Evolutionary conservation across 768 basidiomycete genomes (phyloP).

Genomic region (Kwoniella heveanensis): DNA sequence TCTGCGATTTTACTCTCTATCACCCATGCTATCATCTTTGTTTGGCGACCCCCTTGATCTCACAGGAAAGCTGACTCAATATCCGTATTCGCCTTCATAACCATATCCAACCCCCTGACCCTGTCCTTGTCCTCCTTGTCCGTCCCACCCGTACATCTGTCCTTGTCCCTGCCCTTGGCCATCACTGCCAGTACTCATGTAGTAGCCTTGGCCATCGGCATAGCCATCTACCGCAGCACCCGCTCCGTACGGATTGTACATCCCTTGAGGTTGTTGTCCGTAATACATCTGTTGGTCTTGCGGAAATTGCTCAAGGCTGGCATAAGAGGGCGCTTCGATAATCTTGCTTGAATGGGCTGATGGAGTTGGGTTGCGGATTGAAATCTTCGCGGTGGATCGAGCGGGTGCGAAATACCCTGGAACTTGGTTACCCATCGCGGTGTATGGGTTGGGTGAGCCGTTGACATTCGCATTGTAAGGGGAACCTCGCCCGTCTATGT

Average conservation of each 20-base stretch:
- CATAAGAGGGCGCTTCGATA: constrained; percentile 9
- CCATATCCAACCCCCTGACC: constrained; percentile 16
- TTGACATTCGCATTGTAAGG: constrained; percentile 1
- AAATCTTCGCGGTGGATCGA: constrained; percentile 24
- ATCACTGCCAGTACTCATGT: background rate
- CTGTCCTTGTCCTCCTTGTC: background rate
- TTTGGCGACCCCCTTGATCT: no score
- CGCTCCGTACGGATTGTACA: constrained; percentile 34
- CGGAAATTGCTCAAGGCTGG: constrained; percentile 5
- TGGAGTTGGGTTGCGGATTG: constrained; percentile 29
- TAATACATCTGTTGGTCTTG: constrained; percentile 9
- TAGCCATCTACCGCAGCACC: background rate
- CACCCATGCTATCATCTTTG: no score
- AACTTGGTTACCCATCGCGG: constrained; percentile 11
- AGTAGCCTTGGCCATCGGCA: background rate
- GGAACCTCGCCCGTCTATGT: constrained; percentile 21
- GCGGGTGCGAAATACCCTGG: constrained; percentile 38
- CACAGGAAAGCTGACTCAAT: no score
- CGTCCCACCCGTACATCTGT: constrained; percentile 12
- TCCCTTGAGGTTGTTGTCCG: constrained; percentile 27
- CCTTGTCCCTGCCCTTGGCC: background rate
- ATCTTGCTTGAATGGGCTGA: background rate
- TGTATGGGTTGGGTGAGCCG: constrained; percentile 4
- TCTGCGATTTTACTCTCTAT: no score
- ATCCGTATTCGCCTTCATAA: constrained; percentile 26